phyloP scores from a whole-genome alignment of 2,329 filamentous ascomycete genomes.

The Colletotrichum eremochloae region DNA sequence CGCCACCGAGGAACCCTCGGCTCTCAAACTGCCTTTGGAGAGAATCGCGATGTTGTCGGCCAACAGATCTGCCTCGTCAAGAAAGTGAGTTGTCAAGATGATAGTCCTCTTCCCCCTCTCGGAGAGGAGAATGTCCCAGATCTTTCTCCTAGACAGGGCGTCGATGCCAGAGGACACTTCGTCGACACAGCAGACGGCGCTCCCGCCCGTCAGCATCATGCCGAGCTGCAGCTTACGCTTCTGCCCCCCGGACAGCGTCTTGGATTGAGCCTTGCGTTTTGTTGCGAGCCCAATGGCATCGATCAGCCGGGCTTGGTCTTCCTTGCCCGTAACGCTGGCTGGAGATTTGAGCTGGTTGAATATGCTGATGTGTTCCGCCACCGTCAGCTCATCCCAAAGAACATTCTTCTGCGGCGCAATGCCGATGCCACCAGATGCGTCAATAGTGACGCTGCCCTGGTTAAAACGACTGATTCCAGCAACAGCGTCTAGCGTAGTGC shows the following conservation, averaged over 20 bases:
- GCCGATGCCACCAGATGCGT: constrained; percentile 79
- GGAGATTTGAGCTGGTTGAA: constrained; percentile 77
- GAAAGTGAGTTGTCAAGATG: constrained; percentile 79
- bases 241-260: constrained; percentile 80
- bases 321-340: constrained; percentile 59
- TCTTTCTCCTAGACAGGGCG: constrained; percentile 70
- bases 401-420: constrained; percentile 84
- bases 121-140: constrained; percentile 72
- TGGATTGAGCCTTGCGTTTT: constrained; percentile 72
- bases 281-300: constrained; percentile 73
- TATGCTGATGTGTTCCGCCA: constrained; percentile 77
- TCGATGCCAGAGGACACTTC: constrained; percentile 82
- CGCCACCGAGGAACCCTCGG: constrained; percentile 76
- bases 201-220: constrained; percentile 84
- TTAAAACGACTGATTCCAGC: constrained; percentile 57
- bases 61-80: constrained; percentile 81
- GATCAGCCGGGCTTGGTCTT: constrained; percentile 62
- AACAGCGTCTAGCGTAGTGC: constrained; percentile 64
- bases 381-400: constrained; percentile 79
- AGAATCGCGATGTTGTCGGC: constrained; percentile 79
- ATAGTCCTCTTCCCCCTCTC: constrained; percentile 77
- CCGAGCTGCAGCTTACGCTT: constrained; percentile 83
- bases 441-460: constrained; percentile 75
- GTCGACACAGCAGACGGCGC: constrained; percentile 79
- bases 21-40: constrained; percentile 75